Conservation (phyloP, 805 yeast genomes). For the Wickerhamiella bombiphila region DNA sequence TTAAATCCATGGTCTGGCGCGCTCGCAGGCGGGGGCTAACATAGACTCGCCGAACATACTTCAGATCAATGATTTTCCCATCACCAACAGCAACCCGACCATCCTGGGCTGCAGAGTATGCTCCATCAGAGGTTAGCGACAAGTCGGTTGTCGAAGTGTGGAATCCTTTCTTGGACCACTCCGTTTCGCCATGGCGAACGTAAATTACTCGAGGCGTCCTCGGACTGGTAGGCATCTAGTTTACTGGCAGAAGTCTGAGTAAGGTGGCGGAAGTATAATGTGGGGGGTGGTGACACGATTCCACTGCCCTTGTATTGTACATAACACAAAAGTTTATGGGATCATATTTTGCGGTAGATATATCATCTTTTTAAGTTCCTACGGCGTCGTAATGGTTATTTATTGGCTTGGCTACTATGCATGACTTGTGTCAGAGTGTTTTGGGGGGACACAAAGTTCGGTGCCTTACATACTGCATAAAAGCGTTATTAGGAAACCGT, state of each 20-base stretch:
- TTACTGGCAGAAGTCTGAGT: not conserved
- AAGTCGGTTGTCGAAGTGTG: conserved; percentile 80
- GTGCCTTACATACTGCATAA: too few species aligned
- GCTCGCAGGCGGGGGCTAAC: conserved; percentile 79
- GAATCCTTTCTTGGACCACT: conserved; percentile 90
- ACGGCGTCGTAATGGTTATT: too few species aligned
- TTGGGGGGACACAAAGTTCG: too few species aligned
- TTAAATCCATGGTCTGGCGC: conserved; percentile 50
- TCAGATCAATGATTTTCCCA: conserved; percentile 48
- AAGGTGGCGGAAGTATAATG: not conserved
- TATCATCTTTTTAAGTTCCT: not conserved
- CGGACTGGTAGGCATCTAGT: conserved; percentile 2
- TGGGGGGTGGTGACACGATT: too few species aligned
- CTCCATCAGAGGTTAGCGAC: conserved; percentile 65
- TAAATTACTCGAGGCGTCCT: conserved; percentile 27
- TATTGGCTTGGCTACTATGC: too few species aligned
- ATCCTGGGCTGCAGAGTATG: conserved; percentile 55
- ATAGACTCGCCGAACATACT: conserved; percentile 45
- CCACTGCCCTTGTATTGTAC: too few species aligned
- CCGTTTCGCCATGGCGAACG: conserved; percentile 53
- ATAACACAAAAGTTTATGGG: not conserved
- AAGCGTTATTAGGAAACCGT: too few species aligned
- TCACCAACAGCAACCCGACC: conserved; percentile 55
- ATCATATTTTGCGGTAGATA: not conserved
- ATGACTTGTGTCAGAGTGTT: too few species aligned